Percentiles rank a stretch among this genome's conserved stretches.
Evolutionary conservation across 192 early-diverging fungal species (phyloP).

Genomic region (Umbelopsis vinacea): DNA sequence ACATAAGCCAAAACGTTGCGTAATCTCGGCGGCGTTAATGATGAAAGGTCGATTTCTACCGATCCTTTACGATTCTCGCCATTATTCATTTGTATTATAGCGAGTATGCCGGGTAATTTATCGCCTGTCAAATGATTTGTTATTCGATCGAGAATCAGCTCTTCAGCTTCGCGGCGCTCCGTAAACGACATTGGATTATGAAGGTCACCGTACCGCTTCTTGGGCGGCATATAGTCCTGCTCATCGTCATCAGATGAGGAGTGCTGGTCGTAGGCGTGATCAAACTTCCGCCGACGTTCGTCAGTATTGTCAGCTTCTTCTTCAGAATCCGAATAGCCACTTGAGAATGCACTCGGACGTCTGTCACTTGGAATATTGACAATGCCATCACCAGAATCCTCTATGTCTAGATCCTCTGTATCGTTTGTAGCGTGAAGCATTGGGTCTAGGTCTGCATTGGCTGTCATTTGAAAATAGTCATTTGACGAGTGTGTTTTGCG

Average conservation of each 20-base stretch:
- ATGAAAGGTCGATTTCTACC: slow-evolving; percentile 5
- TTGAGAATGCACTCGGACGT: slow-evolving; percentile 1
- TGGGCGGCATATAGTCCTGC: slow-evolving; percentile 7
- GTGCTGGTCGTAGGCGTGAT: not conserved
- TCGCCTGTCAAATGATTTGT: slow-evolving; percentile 3
- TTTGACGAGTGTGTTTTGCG: not conserved
- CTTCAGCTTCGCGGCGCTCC: slow-evolving; percentile 7
- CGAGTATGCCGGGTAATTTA: slow-evolving; percentile 7
- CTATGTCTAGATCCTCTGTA: slow-evolving; percentile 1
- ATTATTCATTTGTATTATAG: slow-evolving; percentile 10
- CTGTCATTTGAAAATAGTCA: slow-evolving; percentile 4
- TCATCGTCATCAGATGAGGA: slow-evolving; percentile 8
- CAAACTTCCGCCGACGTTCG: not conserved
- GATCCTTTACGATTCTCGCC: slow-evolving; percentile 5
- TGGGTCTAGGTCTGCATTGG: not conserved
- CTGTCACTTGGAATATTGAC: not conserved
- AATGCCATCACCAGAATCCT: not conserved
- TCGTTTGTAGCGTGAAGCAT: not conserved
- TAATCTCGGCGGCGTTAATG: slow-evolving; percentile 5
- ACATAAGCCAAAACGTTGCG: slow-evolving; percentile 1
- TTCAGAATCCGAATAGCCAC: slow-evolving; percentile 9
- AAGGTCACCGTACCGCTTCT: not conserved
- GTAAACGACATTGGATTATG: slow-evolving; percentile 13
- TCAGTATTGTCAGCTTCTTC: not conserved
- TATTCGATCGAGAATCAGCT: slow-evolving; percentile 14